Evolutionary conservation across 164 flowering plant genomes (phyloP), one percentile per base, ranked within the genome.

Genomic region (Magnolia officinalis): DNA sequence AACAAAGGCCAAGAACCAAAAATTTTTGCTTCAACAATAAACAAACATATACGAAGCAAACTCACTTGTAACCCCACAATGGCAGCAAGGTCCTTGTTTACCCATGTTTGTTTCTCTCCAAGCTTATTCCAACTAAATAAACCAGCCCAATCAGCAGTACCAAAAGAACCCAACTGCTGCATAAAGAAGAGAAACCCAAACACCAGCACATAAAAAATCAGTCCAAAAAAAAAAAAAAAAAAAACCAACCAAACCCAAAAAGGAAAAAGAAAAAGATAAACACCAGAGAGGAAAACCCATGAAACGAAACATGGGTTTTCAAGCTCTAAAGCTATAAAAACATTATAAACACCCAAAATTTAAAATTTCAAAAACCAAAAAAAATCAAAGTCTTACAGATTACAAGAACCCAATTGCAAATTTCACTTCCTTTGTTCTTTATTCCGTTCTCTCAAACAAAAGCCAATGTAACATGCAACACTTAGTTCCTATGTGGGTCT

Each of bases 1-100:
- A 65, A 65, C 24, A 20, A 8, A 14, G 6, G n/a, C 65, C 65
- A 63, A 63, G 21, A n/a, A n/a, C 68, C 37, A 20, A 65, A 65
- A 65, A 24, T 16, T 65, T 65, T 65, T 21, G 21, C 65, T 63
- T 0, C 6, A n/a, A 63, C 65, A 63, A 8, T 7, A 63, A n/a
- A 21, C 65, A 63, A 65, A 65, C 68, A 65, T 9, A 65, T 21
- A 2, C 16, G 24, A 5, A 11, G 16, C 24, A 23, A 23, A 21
- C 68, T 65, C 68, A 65, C 68, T 65, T 65, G 68, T 65, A 65
- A 65, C 68, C 68, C 68, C 68, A 65, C 68, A 65, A 23, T 65
- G 68, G 68, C 68, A 65, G 24, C 68, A 65, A 21, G 68, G 68
- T 23, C 68, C 68, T 65, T 65, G 68, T 65, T 65, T 65, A 65